A percentile compares a stretch with the other conserved stretches of the same genome.
Evolutionary conservation across 1,139 yeast species (phyloP).

Genomic region (Meyerozyma carpophila): DNA sequence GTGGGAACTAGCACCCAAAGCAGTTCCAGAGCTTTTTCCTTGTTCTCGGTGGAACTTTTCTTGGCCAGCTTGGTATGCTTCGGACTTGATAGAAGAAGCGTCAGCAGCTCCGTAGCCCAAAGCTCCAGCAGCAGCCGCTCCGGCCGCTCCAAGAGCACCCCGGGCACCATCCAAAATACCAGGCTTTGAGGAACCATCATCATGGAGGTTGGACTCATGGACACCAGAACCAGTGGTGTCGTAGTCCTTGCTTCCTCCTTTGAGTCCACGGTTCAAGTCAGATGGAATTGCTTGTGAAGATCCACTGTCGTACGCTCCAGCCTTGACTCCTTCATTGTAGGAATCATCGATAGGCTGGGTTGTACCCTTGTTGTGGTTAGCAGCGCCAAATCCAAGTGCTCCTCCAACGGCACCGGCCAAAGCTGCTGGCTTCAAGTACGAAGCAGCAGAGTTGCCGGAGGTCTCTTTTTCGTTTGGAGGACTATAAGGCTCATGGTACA

Average conservation of each 20-base stretch:
- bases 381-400: conserved; percentile 9
- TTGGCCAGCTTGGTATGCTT: conserved; percentile 13
- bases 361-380: conserved; percentile 2
- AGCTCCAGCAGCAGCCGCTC: conserved; percentile 12
- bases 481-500: conserved; percentile 11
- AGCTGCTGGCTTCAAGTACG: conserved; percentile 4
- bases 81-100: conserved; percentile 4
- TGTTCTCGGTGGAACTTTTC: conserved; percentile 6
- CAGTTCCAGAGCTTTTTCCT: background rate
- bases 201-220: background rate
- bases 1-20: background rate
- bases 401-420: conserved; percentile 5
- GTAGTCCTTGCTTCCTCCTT: background rate
- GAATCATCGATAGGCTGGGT: conserved; percentile 12
- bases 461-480: background rate
- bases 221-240: background rate
- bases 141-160: conserved; percentile 15
- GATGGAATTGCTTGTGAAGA: background rate
- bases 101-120: conserved; percentile 8
- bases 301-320: conserved; percentile 8
- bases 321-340: conserved; percentile 7
- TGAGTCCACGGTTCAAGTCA: background rate
- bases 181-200: conserved; percentile 6
- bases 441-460: conserved; percentile 1
- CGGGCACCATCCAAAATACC: conserved; percentile 13